These are phyloP conservation scores for Helminthosporium solani DNA, from an alignment of 2,329 filamentous ascomycete species.

Conservation along the genomic window DNA sequence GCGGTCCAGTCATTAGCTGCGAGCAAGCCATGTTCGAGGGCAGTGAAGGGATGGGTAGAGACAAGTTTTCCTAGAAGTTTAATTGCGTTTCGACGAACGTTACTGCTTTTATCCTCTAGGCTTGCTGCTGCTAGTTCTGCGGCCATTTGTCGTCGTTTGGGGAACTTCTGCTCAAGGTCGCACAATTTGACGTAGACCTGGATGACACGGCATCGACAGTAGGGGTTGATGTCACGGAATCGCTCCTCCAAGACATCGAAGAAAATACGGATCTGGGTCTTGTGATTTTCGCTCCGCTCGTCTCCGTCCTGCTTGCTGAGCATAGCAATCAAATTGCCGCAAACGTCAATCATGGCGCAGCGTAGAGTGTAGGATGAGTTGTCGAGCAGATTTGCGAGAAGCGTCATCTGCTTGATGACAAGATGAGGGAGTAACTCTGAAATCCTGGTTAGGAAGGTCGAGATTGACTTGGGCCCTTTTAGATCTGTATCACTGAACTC, in stretches of 20 bases:
- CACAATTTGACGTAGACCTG: slow-evolving; percentile 92
- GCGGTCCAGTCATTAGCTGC: slow-evolving; percentile 82
- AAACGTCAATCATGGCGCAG: slow-evolving; percentile 93
- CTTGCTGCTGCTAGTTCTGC: slow-evolving; percentile 86
- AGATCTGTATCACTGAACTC: slow-evolving; percentile 98
- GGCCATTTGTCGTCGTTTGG: slow-evolving; percentile 83
- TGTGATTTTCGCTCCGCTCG: slow-evolving; percentile 87
- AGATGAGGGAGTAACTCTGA: slow-evolving; percentile 88
- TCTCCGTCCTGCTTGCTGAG: slow-evolving; percentile 77
- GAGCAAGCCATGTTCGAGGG: slow-evolving; percentile 69
- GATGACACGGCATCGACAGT: slow-evolving; percentile 86
- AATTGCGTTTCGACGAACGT: slow-evolving; percentile 91
- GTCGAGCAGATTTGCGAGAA: slow-evolving; percentile 90
- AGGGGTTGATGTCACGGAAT: slow-evolving; percentile 95
- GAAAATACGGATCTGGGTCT: slow-evolving; percentile 92
- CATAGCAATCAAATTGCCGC: slow-evolving; percentile 89
- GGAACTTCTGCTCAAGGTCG: slow-evolving; percentile 86
- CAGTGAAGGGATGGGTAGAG: slow-evolving; percentile 81
- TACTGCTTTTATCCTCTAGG: slow-evolving; percentile 96
- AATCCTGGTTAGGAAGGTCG: slow-evolving; percentile 86
- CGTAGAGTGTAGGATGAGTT: slow-evolving; percentile 96
- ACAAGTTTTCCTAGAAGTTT: slow-evolving; percentile 86
- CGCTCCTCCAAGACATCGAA: slow-evolving; percentile 96
- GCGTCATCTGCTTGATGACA: slow-evolving; percentile 96
- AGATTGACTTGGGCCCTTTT: slow-evolving; percentile 93